phyloP scores from a whole-genome alignment of 2,329 filamentous ascomycete species.

The Colletotrichum acutatum region DNA sequence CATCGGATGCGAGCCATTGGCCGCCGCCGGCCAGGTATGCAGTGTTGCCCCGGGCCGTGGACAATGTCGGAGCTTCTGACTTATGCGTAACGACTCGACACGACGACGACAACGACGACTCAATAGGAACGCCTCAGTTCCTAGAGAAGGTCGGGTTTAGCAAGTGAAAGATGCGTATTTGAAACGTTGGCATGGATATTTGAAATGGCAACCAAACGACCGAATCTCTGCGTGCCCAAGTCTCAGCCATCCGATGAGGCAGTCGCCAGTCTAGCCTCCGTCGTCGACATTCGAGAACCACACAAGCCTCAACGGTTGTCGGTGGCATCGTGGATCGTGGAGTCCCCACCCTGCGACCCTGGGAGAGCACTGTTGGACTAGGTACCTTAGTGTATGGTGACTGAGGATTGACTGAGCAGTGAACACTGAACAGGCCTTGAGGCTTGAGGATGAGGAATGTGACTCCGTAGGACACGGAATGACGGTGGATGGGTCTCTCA shows the following conservation, averaged over 20 bases:
- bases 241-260: not conserved
- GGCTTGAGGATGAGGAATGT: not conserved
- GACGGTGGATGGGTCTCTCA: not conserved
- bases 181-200: not conserved
- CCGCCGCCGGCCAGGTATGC: not conserved
- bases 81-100: not conserved
- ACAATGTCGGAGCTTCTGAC: not conserved
- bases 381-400: no score
- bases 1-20: not conserved
- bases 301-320: conserved; percentile 13
- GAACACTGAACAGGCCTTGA: not conserved
- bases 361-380: not conserved
- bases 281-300: conserved; percentile 17
- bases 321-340: not conserved
- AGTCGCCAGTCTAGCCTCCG: conserved; percentile 1
- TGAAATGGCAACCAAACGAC: not conserved
- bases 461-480: conserved; percentile 11
- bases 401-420: no score
- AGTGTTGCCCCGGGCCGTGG: not conserved
- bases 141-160: not conserved
- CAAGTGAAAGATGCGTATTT: not conserved
- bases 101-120: not conserved
- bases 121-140: not conserved
- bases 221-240: not conserved
- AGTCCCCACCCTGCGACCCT: not conserved